phyloP scores from a whole-genome alignment of 306 rosid species.

The Styphnolobium japonicum region DNA sequence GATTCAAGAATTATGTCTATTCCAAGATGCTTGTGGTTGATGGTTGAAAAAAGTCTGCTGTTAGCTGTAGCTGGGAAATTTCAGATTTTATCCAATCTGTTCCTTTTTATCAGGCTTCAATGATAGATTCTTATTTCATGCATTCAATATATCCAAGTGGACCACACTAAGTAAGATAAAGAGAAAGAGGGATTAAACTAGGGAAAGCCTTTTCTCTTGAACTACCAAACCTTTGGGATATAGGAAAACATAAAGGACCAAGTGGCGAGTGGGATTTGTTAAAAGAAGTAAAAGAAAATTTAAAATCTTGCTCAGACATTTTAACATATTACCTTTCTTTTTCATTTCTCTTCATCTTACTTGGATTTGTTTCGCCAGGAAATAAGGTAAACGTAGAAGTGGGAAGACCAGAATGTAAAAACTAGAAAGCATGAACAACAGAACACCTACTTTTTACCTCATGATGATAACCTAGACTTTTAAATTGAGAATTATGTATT shows the following conservation, averaged over 20 bases:
- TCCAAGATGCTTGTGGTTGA: background rate
- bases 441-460: background rate
- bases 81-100: slow-evolving; percentile 2
- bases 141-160: slow-evolving; percentile 27
- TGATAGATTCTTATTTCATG: background rate
- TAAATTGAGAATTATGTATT: background rate
- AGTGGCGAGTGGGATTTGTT: slow-evolving; percentile 27
- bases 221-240: background rate
- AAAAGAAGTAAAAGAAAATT: background rate
- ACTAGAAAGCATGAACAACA: background rate
- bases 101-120: slow-evolving; percentile 10
- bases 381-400: no score
- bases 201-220: background rate
- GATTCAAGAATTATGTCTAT: slow-evolving; percentile 5
- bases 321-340: slow-evolving; percentile 2
- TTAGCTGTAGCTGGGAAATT: slow-evolving; percentile 28
- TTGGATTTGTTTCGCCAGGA: no score
- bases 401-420: background rate
- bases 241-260: background rate
- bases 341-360: background rate
- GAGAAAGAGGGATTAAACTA: background rate
- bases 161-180: background rate
- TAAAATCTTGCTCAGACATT: background rate
- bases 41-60: background rate
- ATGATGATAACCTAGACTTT: background rate